phyloP scores from a whole-genome alignment of 768 basidiomycete species.

The Mrakia blollopis region DNA sequence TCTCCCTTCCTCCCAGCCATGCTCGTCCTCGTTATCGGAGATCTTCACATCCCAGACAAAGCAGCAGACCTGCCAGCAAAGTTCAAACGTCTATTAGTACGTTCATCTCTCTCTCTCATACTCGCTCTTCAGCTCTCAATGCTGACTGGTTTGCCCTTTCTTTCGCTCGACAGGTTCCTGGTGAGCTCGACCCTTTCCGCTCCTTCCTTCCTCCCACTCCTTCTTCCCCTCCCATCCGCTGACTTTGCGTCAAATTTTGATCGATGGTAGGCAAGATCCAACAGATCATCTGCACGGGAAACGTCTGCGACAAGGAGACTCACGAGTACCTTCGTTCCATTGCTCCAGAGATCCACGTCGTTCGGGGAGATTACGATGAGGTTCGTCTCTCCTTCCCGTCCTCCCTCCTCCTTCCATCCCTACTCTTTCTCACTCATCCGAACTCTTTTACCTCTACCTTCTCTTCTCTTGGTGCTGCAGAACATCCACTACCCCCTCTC shows the following conservation, averaged over 20 bases:
- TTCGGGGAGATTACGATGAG: constrained; percentile 93
- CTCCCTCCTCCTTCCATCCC: background rate
- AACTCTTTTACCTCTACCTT: background rate
- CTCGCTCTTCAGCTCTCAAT: background rate
- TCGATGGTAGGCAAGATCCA: constrained; percentile 83
- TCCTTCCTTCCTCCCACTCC: background rate
- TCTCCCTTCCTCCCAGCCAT: background rate
- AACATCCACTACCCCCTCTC: constrained; percentile 27
- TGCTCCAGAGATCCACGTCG: constrained; percentile 86
- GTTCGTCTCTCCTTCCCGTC: constrained; percentile 45
- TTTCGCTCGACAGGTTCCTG: constrained; percentile 15
- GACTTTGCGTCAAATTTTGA: no score
- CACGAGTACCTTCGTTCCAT: constrained; percentile 93
- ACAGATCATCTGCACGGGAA: constrained; percentile 95
- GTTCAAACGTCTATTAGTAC: constrained; percentile 86
- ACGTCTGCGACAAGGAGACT: constrained; percentile 94
- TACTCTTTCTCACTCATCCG: background rate
- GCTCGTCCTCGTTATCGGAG: constrained; percentile 92
- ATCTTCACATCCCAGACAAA: constrained; percentile 88
- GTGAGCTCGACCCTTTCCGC: constrained; percentile 1
- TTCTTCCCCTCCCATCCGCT: no score
- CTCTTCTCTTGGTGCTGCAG: background rate
- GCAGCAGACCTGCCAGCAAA: constrained; percentile 74
- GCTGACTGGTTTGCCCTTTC: background rate
- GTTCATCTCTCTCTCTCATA: constrained; percentile 27